phyloP scores from a whole-genome alignment of 805 yeast genomes.

The Lachancea thermotolerans region DNA sequence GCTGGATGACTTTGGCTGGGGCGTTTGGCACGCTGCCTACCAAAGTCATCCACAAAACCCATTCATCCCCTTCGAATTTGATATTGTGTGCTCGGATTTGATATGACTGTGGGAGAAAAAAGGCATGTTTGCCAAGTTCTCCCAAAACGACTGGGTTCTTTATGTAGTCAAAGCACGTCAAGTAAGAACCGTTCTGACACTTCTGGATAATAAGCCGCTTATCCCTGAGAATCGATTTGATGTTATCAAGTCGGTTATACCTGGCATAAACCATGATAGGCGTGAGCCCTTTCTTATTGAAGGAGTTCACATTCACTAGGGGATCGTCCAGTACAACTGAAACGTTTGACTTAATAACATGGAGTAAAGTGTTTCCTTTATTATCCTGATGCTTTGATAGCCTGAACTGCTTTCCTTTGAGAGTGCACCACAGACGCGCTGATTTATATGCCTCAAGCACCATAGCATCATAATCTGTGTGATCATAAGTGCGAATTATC shows the following conservation, averaged over 20 bases:
- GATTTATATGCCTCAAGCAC: constrained; percentile 40
- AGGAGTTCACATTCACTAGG: constrained; percentile 47
- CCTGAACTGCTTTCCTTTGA: constrained; percentile 31
- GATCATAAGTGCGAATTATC: constrained; percentile 75
- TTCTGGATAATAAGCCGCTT: constrained; percentile 40
- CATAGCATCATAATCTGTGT: constrained; percentile 48
- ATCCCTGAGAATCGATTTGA: constrained; percentile 44
- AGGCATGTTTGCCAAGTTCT: constrained; percentile 13
- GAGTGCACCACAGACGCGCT: constrained; percentile 38
- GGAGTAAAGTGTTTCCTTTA: constrained; percentile 71
- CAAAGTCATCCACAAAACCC: constrained; percentile 15
- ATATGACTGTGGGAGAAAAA: neutral
- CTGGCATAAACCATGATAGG: constrained; percentile 69
- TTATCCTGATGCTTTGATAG: constrained; percentile 62
- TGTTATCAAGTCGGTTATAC: constrained; percentile 58
- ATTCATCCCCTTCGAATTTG: constrained; percentile 17
- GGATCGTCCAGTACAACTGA: constrained; percentile 34
- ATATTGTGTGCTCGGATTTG: constrained; percentile 15
- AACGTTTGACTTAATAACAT: constrained; percentile 53
- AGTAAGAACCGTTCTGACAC: constrained; percentile 25
- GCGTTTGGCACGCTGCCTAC: neutral
- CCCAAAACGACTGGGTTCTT: constrained; percentile 27
- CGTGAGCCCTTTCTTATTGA: constrained; percentile 51
- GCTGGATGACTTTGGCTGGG: constrained; percentile 9
- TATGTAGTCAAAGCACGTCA: constrained; percentile 42